Evolutionary conservation across 1,284 basidiomycete genomes (phyloP), one percentile per base, ranked within the genome.

Genomic region (Rhodotorula mucilaginosa): DNA sequence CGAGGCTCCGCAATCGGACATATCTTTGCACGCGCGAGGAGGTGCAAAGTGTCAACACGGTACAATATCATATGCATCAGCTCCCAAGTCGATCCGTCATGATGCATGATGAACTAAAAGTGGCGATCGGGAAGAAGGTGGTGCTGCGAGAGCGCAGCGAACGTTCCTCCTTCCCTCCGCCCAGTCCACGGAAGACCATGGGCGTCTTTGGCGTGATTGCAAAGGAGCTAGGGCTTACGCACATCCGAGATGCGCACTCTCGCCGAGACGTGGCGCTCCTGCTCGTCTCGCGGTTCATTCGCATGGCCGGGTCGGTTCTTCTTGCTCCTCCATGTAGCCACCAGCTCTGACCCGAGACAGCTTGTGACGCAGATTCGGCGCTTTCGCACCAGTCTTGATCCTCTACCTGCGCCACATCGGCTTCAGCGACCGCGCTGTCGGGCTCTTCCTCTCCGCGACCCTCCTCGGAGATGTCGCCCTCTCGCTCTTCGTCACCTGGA

Each of bases 401-500:
- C 52, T 75, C 46, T 68, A 68, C 52, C 60, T 75, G 10, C 58
- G 72, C 6, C 29, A 62, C 2, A 31, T 70, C 21, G 69, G 34
- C 52, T 29, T 74, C 21, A 26, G 62, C 8, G 74, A 73, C 26
- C 44, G 59, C 5, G 54, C 51, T 0, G 69, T 75, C 57, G 74
- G 74, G 0, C 52, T 64, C 16, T 75, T 75, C 60, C 69, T 75
- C 6, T 67, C 65, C 15, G 63, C 73, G 8, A 75, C 74, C 1
- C 64, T 75, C 31, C 56, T 71, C 31, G 74, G 74, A 39, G 74
- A 75, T 58, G 74, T 75, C 34, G 59, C 64, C 12, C 59, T 75
- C 34, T 65, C 65, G 10, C 54, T 75, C n/a, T 29, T 58, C 26
- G 74, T 75, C 19, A 75, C 74, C 6, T 73, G 72, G 69, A 69